Conservation (phyloP, 768 basidiomycete species). For the Pulveroboletus sp. region DNA sequence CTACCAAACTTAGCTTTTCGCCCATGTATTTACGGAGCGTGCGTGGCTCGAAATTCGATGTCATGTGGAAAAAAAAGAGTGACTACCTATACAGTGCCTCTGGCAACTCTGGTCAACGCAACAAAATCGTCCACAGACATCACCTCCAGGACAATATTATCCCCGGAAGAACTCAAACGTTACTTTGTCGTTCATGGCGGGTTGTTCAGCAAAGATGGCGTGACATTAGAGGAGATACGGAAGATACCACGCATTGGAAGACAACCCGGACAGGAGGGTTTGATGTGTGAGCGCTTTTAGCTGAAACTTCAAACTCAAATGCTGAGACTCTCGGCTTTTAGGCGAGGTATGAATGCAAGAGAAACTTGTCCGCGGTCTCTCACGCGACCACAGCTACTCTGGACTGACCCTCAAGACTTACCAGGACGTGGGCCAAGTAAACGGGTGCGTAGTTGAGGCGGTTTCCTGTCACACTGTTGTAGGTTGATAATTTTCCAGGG, state of each 20-base stretch:
- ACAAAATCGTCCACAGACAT: conserved; percentile 49
- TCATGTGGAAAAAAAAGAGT: conserved; percentile 1
- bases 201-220: conserved; percentile 89
- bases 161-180: conserved; percentile 75
- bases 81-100: conserved; percentile 58
- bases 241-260: conserved; percentile 81
- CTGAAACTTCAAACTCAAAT: conserved; percentile 1
- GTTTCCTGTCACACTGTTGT: conserved; percentile 1
- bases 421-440: conserved; percentile 95
- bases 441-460: conserved; percentile 52
- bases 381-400: conserved; percentile 57
- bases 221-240: conserved; percentile 90
- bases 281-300: conserved; percentile 73
- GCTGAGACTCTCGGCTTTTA: conserved; percentile 23
- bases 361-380: neutral
- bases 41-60: conserved; percentile 23
- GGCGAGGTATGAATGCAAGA: conserved; percentile 51
- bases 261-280: conserved; percentile 90
- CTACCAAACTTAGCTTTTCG: conserved; percentile 60
- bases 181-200: conserved; percentile 97
- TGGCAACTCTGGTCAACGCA: conserved; percentile 80
- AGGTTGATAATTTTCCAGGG: conserved; percentile 48
- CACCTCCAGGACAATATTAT: conserved; percentile 58
- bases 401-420: conserved; percentile 92
- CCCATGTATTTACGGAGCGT: conserved; percentile 90